These are phyloP conservation scores for Chlorella sp. DNA, from an alignment of 139 green algal genomes.

Conservation along the genomic window DNA sequence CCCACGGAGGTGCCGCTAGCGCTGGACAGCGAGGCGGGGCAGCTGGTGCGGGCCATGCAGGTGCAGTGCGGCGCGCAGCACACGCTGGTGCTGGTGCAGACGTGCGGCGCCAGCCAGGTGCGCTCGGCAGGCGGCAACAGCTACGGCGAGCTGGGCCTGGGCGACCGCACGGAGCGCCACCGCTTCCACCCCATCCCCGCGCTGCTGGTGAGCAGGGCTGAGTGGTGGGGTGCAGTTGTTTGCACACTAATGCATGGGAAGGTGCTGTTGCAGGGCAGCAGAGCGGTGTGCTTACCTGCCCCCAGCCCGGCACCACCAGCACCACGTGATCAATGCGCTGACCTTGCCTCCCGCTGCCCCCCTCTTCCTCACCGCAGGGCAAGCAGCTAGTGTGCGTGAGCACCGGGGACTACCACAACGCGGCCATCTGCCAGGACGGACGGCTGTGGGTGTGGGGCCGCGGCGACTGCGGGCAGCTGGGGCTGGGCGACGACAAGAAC, in stretches of 20 bases:
- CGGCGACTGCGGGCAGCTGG: slow-evolving; percentile 81
- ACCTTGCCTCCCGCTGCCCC: neutral
- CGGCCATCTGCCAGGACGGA: slow-evolving; percentile 60
- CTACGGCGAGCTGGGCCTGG: slow-evolving; percentile 82
- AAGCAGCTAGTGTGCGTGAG: slow-evolving; percentile 58
- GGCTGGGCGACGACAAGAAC: slow-evolving; percentile 63
- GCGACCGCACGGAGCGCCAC: slow-evolving; percentile 43
- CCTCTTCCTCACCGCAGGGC: neutral
- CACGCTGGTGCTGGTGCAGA: slow-evolving; percentile 63
- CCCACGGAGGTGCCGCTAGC: slow-evolving; percentile 48
- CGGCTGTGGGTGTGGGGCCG: slow-evolving; percentile 82
- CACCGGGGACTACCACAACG: slow-evolving; percentile 72
- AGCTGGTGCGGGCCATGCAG: slow-evolving; percentile 64
- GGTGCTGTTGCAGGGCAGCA: neutral
- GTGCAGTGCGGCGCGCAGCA: slow-evolving; percentile 66
- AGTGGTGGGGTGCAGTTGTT: too few species aligned
- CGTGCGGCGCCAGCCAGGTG: slow-evolving; percentile 55
- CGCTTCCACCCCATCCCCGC: slow-evolving; percentile 56
- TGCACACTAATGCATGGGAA: neutral
- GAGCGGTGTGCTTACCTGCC: neutral
- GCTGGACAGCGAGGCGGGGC: slow-evolving; percentile 28
- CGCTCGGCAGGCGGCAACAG: slow-evolving; percentile 65
- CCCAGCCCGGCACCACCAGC: neutral
- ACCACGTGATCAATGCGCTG: neutral
- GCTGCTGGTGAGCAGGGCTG: neutral